Percentiles rank a stretch among this genome's conserved stretches.
phyloP scores from a whole-genome alignment of 345 rosid species.

The Erucastrum elatum region DNA sequence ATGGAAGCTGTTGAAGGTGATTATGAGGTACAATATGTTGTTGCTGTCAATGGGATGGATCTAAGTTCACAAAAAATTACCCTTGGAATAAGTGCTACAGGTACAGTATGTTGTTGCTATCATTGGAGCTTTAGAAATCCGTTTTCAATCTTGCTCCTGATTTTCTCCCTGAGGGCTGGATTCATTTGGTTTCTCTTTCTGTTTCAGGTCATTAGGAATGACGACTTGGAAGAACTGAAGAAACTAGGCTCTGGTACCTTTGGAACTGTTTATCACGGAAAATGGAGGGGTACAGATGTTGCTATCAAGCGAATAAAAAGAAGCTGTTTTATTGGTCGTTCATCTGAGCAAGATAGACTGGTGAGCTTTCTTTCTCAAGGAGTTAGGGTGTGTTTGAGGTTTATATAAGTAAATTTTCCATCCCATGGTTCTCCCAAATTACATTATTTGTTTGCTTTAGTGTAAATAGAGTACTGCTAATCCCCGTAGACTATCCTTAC shows the following conservation, averaged over 20 bases:
- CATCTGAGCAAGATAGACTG: slow-evolving; percentile 95
- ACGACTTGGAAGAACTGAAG: slow-evolving; percentile 94
- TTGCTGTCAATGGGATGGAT: slow-evolving; percentile 43
- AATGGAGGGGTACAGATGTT: slow-evolving; percentile 99
- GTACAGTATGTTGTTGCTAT: no score
- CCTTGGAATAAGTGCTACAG: slow-evolving; percentile 19
- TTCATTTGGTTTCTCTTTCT: slow-evolving; percentile 5
- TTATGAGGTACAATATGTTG: slow-evolving; percentile 43
- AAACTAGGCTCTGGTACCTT: slow-evolving; percentile 98
- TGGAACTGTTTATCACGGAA: slow-evolving; percentile 99
- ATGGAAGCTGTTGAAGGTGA: slow-evolving; percentile 36
- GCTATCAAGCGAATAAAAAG: slow-evolving; percentile 94
- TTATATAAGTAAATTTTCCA: background rate
- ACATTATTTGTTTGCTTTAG: slow-evolving; percentile 16
- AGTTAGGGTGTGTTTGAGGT: background rate
- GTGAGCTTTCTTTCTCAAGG: slow-evolving; percentile 43
- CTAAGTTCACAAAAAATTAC: slow-evolving; percentile 25
- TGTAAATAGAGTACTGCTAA: slow-evolving; percentile 10
- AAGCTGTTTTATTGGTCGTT: slow-evolving; percentile 90
- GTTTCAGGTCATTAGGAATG: slow-evolving; percentile 79
- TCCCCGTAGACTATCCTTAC: slow-evolving; percentile 6
- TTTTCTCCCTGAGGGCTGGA: slow-evolving; percentile 11
- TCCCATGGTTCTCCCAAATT: slow-evolving; percentile 3
- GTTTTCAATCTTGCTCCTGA: slow-evolving; percentile 11
- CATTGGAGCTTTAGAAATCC: slow-evolving; percentile 15